These are phyloP conservation scores for Yueomyces sp. DNA, from an alignment of 1,139 yeast genomes.

Conservation along the genomic window DNA sequence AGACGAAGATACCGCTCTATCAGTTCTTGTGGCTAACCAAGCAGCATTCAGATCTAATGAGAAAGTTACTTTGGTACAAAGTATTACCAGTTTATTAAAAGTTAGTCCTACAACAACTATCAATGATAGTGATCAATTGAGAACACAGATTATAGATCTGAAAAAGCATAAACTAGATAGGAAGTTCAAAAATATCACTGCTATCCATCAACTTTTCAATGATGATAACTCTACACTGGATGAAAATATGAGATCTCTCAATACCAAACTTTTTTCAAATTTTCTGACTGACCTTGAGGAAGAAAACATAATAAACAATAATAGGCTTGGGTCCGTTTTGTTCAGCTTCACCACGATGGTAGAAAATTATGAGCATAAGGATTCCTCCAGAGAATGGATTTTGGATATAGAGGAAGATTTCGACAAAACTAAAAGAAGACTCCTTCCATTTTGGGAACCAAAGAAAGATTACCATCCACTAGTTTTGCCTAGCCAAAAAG, in stretches of 20 bases:
- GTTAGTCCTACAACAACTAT: not conserved
- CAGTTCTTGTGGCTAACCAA: not conserved
- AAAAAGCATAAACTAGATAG: constrained; percentile 1
- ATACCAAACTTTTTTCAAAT: constrained; percentile 31
- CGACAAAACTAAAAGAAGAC: constrained; percentile 35
- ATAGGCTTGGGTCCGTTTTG: constrained; percentile 35
- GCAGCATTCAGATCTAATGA: not conserved
- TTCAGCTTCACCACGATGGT: constrained; percentile 31
- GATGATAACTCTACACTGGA: constrained; percentile 9
- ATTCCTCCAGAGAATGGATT: constrained; percentile 26
- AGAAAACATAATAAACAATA: constrained; percentile 37
- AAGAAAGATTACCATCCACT: not conserved
- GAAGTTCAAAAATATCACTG: not conserved
- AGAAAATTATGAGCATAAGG: constrained; percentile 16
- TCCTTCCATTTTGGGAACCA: constrained; percentile 5
- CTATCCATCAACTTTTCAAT: constrained; percentile 3
- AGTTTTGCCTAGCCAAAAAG: not conserved
- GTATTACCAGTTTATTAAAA: not conserved
- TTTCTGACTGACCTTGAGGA: constrained; percentile 54
- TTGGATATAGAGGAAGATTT: constrained; percentile 57
- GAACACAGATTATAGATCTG: not conserved
- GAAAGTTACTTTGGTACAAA: not conserved
- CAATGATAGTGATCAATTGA: not conserved
- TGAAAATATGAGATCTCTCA: constrained; percentile 10
- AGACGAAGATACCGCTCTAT: not conserved